phyloP scores from a whole-genome alignment of 768 basidiomycete species.

The Calocybe gangraenosa region DNA sequence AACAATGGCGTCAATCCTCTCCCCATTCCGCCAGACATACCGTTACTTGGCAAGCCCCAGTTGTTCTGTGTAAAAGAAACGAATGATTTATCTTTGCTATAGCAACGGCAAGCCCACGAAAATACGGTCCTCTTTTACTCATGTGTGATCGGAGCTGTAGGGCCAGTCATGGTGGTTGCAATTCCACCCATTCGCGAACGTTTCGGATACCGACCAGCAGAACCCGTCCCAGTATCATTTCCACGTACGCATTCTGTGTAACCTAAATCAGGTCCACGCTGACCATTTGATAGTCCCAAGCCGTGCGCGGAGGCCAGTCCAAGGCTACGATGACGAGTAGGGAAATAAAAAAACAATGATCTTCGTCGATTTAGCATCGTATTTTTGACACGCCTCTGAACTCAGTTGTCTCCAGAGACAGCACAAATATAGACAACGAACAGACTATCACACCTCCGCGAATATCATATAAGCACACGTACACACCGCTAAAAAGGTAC shows the following conservation, averaged over 20 bases:
- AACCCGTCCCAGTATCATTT: conserved; percentile 71
- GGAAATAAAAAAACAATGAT: neutral
- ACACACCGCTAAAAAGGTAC: too few species aligned
- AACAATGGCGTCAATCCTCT: conserved; percentile 40
- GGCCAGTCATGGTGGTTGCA: conserved; percentile 67
- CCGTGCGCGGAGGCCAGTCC: conserved; percentile 60
- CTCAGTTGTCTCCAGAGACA: too few species aligned
- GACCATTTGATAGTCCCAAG: conserved; percentile 51
- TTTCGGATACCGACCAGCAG: conserved; percentile 69
- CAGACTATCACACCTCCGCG: too few species aligned
- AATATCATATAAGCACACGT: too few species aligned
- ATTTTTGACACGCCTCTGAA: too few species aligned
- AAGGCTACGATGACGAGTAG: conserved; percentile 70
- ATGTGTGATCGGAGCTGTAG: conserved; percentile 65
- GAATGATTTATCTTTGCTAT: conserved; percentile 11
- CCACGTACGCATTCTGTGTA: conserved; percentile 53
- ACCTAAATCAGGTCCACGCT: neutral
- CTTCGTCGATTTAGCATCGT: too few species aligned
- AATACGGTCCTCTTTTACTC: conserved; percentile 90
- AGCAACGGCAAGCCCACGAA: conserved; percentile 93
- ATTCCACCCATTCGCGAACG: conserved; percentile 77
- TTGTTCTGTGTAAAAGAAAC: neutral
- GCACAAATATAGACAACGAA: too few species aligned
- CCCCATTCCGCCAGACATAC: conserved; percentile 48
- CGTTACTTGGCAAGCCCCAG: conserved; percentile 38